A percentile compares a stretch with the other conserved stretches of the same genome.
Evolutionary conservation across 495 filamentous ascomycete species (phyloP).

Genomic region (Hypoxylon intermedium): DNA sequence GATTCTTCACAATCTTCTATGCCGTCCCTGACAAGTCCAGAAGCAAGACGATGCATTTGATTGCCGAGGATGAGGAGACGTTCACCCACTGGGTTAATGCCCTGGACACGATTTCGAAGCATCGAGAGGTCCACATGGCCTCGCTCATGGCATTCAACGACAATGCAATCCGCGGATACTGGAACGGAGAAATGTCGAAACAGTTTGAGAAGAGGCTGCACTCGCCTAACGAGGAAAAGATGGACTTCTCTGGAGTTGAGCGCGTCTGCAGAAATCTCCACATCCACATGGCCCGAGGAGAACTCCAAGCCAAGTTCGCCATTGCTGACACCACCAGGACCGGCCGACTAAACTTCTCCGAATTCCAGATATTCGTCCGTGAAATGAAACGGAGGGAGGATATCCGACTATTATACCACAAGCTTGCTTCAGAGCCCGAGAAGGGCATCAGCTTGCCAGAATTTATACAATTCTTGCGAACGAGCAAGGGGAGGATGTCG

Average conservation of each 20-base stretch:
- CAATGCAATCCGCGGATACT: slow-evolving; percentile 78
- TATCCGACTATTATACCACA: slow-evolving; percentile 71
- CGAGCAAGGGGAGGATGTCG: slow-evolving; percentile 79
- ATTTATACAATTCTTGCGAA: slow-evolving; percentile 77
- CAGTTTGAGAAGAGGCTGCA: slow-evolving; percentile 63
- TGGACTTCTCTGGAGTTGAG: slow-evolving; percentile 78
- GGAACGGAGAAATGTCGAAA: slow-evolving; percentile 83
- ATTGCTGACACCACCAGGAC: slow-evolving; percentile 68
- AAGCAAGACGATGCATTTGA: slow-evolving; percentile 80
- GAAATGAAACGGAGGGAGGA: slow-evolving; percentile 85
- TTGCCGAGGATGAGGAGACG: slow-evolving; percentile 71
- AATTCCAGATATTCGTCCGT: slow-evolving; percentile 83
- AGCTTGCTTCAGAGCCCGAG: slow-evolving; percentile 56
- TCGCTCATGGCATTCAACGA: slow-evolving; percentile 83
- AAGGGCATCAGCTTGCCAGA: slow-evolving; percentile 71
- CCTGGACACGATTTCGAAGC: slow-evolving; percentile 78
- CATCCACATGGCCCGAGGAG: slow-evolving; percentile 80
- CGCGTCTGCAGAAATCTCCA: slow-evolving; percentile 85
- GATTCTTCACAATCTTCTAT: slow-evolving; percentile 91
- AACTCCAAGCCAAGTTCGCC: slow-evolving; percentile 76
- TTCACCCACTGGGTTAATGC: slow-evolving; percentile 82
- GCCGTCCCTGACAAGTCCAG: slow-evolving; percentile 71
- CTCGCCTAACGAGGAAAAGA: slow-evolving; percentile 66
- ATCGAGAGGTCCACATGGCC: slow-evolving; percentile 86
- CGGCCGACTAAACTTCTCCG: slow-evolving; percentile 71